Evolutionary conservation across 306 rosid species (phyloP).

Genomic region (Sechiopsis laciniata): DNA sequence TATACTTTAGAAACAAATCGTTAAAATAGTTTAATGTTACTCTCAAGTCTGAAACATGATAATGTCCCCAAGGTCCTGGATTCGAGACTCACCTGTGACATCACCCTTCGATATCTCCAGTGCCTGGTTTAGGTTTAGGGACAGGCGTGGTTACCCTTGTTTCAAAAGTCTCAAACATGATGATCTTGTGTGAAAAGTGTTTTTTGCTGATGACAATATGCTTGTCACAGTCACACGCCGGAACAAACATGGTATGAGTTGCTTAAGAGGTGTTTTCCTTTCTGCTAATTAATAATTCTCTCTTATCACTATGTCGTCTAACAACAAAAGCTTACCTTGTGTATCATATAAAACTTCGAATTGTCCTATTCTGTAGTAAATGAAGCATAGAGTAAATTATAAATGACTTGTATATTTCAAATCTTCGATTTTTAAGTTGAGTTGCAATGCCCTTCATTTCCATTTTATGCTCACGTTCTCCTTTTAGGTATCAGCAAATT

Average conservation of each 20-base stretch:
- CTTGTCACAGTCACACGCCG: background rate
- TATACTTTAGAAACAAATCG: background rate
- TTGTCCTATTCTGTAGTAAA: background rate
- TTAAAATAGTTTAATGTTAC: background rate
- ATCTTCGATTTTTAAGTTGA: background rate
- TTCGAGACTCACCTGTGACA: too few relatives aligned
- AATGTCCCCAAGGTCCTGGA: too few relatives aligned
- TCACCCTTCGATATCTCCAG: too few relatives aligned
- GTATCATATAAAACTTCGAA: background rate
- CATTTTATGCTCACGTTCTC: background rate
- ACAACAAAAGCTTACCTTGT: background rate
- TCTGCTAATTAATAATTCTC: background rate
- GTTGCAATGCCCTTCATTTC: background rate
- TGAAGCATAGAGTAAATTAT: background rate
- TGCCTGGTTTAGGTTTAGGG: too few relatives aligned
- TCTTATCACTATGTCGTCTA: background rate
- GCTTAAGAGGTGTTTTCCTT: background rate
- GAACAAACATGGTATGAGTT: background rate
- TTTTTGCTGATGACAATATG: background rate
- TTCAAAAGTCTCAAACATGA: background rate
- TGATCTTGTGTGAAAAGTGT: background rate
- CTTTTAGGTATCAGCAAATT: background rate
- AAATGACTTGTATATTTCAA: background rate
- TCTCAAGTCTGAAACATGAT: too few relatives aligned
- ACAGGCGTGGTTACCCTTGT: too few relatives aligned